Conservation (phyloP, 2,329 filamentous ascomycete species). For the Fusarium hainanense region DNA sequence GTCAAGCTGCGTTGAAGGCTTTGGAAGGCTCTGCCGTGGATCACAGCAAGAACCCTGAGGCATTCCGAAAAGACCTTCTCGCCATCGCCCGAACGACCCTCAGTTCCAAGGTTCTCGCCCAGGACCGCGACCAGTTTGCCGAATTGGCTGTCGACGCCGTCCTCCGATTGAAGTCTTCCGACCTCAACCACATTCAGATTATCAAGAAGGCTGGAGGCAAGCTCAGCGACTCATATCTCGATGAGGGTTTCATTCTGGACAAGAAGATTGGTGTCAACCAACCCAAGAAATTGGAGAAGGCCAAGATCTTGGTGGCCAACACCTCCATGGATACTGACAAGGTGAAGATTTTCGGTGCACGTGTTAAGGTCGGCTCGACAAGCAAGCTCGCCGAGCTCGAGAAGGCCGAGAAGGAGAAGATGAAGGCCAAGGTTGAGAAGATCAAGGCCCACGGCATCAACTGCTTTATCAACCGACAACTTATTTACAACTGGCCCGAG, state of each 20-base stretch:
- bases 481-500: constrained; percentile 99
- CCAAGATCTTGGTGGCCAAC: constrained; percentile 97
- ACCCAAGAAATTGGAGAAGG: constrained; percentile 95
- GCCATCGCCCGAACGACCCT: constrained; percentile 94
- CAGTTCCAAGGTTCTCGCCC: constrained; percentile 95
- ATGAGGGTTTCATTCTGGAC: constrained; percentile 98
- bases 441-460: constrained; percentile 99
- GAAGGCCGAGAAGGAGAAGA: constrained; percentile 98
- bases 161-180: constrained; percentile 87
- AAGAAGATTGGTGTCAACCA: constrained; percentile 99
- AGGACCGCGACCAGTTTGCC: constrained; percentile 93
- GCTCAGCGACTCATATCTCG: constrained; percentile 95
- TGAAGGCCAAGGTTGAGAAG: constrained; percentile 98
- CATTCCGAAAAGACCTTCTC: constrained; percentile 89
- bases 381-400: constrained; percentile 98
- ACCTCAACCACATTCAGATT: constrained; percentile 97
- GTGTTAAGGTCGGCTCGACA: constrained; percentile 95
- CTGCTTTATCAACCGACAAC: constrained; percentile 99
- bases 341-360: constrained; percentile 98
- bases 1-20: constrained; percentile 84
- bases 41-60: constrained; percentile 83
- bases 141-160: constrained; percentile 91
- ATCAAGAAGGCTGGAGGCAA: constrained; percentile 99
- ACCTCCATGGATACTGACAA: constrained; percentile 99
- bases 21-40: constrained; percentile 88